These are phyloP conservation scores for Fusarium multiceps DNA, from an alignment of 2,329 filamentous ascomycete genomes.

Conservation along the genomic window DNA sequence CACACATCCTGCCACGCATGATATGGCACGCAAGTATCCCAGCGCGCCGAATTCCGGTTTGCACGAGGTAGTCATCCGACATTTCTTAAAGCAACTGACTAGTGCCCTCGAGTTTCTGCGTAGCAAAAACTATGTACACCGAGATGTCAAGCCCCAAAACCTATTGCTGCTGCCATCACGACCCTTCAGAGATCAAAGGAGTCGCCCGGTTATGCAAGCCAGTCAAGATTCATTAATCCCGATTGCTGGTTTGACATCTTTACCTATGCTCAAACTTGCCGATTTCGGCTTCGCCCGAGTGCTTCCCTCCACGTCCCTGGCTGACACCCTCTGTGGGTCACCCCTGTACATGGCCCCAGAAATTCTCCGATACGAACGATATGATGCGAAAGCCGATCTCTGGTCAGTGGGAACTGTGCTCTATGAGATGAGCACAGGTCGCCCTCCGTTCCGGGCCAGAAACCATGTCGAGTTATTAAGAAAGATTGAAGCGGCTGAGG, in stretches of 20 bases:
- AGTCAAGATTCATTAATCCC: slow-evolving; percentile 86
- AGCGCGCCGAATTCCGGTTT: slow-evolving; percentile 85
- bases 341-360: slow-evolving; percentile 99
- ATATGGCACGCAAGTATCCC: slow-evolving; percentile 94
- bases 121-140: slow-evolving; percentile 87
- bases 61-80: slow-evolving; percentile 94
- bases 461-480: slow-evolving; percentile 95
- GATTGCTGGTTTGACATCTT: slow-evolving; percentile 79
- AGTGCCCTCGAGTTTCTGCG: slow-evolving; percentile 92
- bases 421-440: slow-evolving; percentile 93
- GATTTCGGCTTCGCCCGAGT: slow-evolving; percentile 99
- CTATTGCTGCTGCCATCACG: slow-evolving; percentile 87
- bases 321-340: slow-evolving; percentile 95
- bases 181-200: slow-evolving; percentile 70
- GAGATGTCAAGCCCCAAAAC: slow-evolving; percentile 98
- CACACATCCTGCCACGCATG: slow-evolving; percentile 82
- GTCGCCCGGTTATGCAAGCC: slow-evolving; percentile 74
- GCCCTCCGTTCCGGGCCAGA: slow-evolving; percentile 88
- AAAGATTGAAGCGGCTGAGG: slow-evolving; percentile 90
- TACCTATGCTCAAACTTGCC: slow-evolving; percentile 97
- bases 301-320: slow-evolving; percentile 88
- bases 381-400: slow-evolving; percentile 94
- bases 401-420: slow-evolving; percentile 98
- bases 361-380: slow-evolving; percentile 96
- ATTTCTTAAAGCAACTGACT: slow-evolving; percentile 94